Evolutionary conservation across 495 filamentous ascomycete genomes (phyloP), one percentile per base, ranked within the genome.

Genomic region (Pyronema omphalodes): DNA sequence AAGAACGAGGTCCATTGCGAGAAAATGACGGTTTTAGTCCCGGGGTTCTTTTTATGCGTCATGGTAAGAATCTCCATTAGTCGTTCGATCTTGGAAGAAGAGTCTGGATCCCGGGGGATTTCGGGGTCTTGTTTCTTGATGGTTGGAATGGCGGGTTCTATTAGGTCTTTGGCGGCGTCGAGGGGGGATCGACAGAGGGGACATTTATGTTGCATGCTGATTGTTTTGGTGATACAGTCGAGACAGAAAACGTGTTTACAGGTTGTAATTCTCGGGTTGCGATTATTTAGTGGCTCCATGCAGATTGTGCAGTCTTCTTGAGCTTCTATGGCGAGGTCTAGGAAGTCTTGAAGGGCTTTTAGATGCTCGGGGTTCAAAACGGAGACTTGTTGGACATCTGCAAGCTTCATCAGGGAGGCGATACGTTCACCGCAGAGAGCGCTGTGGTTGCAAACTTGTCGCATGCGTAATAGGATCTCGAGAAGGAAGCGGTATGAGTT

Each of bases 1-100:
- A 96, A 73, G 71, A 93, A 94, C 4, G 77, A 81, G 0, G 88
- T 94, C 88, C 88, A 96, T 63, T 94, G 88, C 9, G 81, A 86
- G 71, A 96, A 96, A 36, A 94, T 75, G 51, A 96, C 79, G 3
- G 86, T 83, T 64, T 95, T 95, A 40, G 78, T 86, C 7, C 70
- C 73, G 0, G 78, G 69, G 14, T 82, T 79, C 57, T 77, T 76
- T 8, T 80, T 74, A 41, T 35, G 48, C 0, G 79, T 78, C 0
- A 84, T 84, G 9, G 75, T 78, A 6, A 94, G 69, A 55, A 95
- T 88, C 53, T 80, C 77, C 60, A 93, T 70, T 0, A 94, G 71
- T 5, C 83, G 81, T 59, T 89, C 82, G 45, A 89, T 84, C 67
- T 95, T 95, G 60, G 82, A 86, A 64, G 82, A 56, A 9, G 54